Conservation (phyloP, 805 yeast genomes). For the Teunomyces aglyptinius region DNA sequence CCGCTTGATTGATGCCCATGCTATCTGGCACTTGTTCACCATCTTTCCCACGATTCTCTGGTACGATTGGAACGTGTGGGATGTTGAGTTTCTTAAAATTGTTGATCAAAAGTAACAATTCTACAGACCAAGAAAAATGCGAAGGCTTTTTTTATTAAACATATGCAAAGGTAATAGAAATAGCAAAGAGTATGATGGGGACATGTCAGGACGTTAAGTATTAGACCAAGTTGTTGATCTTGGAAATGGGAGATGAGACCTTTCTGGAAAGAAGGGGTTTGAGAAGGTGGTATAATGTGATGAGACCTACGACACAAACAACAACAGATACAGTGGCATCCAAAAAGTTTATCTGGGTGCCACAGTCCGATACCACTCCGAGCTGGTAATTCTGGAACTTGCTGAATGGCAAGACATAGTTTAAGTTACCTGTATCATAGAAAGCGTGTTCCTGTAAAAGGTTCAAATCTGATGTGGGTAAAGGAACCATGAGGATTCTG, state of each 20-base stretch:
- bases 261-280: not conserved
- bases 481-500: slow-evolving; percentile 17
- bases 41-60: slow-evolving; percentile 75
- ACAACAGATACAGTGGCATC: not conserved
- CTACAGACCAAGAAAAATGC: too few relatives aligned
- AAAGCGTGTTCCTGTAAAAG: slow-evolving; percentile 27
- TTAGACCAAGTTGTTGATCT: slow-evolving; percentile 1
- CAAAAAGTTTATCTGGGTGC: not conserved
- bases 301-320: not conserved
- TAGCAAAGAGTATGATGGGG: too few relatives aligned
- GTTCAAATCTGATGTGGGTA: slow-evolving; percentile 17
- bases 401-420: slow-evolving; percentile 21
- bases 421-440: slow-evolving; percentile 28
- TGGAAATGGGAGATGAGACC: not conserved
- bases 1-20: slow-evolving; percentile 78
- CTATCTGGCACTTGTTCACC: slow-evolving; percentile 91
- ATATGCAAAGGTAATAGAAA: too few relatives aligned
- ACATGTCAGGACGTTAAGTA: not conserved
- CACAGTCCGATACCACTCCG: slow-evolving; percentile 7
- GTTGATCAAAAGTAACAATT: slow-evolving; percentile 2
- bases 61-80: slow-evolving; percentile 60
- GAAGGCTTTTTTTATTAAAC: too few relatives aligned
- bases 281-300: not conserved
- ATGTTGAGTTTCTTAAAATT: slow-evolving; percentile 25
- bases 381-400: slow-evolving; percentile 20